Conservation (phyloP, 225 moss, liverwort and hornwort species). For the Polytrichum formosum region DNA sequence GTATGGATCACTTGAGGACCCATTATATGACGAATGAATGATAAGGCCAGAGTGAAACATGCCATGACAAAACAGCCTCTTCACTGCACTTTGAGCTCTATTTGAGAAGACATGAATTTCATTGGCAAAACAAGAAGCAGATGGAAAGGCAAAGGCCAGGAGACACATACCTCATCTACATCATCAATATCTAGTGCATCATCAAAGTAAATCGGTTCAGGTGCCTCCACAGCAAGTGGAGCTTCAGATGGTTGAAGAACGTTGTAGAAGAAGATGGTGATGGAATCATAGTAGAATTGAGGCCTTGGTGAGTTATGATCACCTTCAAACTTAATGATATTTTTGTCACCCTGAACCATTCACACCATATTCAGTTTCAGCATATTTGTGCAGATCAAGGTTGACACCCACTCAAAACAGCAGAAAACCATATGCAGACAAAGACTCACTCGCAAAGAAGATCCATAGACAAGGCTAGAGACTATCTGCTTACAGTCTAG, state of each 20-base stretch:
- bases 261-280: slow-evolving; percentile 97
- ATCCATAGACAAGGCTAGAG: too few species aligned
- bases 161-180: slow-evolving; percentile 71
- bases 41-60: slow-evolving; percentile 9
- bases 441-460: too few species aligned
- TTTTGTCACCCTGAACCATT: slow-evolving; percentile 81
- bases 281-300: slow-evolving; percentile 97
- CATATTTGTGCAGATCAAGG: slow-evolving; percentile 22
- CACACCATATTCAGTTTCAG: slow-evolving; percentile 31
- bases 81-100: too few species aligned
- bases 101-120: too few species aligned
- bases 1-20: too few species aligned
- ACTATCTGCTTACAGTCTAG: too few species aligned
- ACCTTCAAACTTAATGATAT: slow-evolving; percentile 98
- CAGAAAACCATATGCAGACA: too few species aligned
- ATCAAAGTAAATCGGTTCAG: slow-evolving; percentile 63
- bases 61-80: neutral
- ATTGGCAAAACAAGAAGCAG: too few species aligned
- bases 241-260: slow-evolving; percentile 88
- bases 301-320: slow-evolving; percentile 97
- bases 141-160: slow-evolving; percentile 1
- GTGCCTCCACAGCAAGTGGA: slow-evolving; percentile 60
- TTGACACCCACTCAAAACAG: too few species aligned
- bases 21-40: neutral
- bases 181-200: slow-evolving; percentile 77